Conservation (phyloP, 805 yeast genomes). For the Pichia kluyveri region DNA sequence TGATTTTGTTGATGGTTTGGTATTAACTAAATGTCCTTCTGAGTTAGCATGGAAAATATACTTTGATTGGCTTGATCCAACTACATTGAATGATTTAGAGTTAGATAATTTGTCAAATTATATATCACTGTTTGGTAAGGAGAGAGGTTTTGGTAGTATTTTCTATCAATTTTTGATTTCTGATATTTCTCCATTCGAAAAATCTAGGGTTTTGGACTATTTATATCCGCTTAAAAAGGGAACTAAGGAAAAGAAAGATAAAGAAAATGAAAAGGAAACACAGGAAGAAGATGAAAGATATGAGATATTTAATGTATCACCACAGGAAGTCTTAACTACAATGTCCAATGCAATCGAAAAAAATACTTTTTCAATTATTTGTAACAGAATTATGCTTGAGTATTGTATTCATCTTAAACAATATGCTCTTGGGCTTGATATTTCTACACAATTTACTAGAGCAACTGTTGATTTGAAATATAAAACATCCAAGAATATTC, state of each 20-base stretch:
- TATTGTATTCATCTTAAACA: slow-evolving; percentile 53
- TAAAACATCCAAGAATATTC: slow-evolving; percentile 38
- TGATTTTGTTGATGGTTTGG: slow-evolving; percentile 62
- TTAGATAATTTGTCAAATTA: slow-evolving; percentile 38
- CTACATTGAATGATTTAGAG: slow-evolving; percentile 40
- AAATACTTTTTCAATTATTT: slow-evolving; percentile 39
- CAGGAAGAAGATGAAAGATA: slow-evolving; percentile 1
- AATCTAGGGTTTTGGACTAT: slow-evolving; percentile 19
- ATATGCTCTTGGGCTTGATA: slow-evolving; percentile 52
- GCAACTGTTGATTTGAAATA: slow-evolving; percentile 40
- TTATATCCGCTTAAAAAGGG: slow-evolving; percentile 7
- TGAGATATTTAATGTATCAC: background rate
- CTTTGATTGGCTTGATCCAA: slow-evolving; percentile 64
- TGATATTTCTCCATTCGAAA: slow-evolving; percentile 56
- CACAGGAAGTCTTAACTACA: slow-evolving; percentile 11
- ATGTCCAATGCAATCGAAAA: slow-evolving; percentile 8
- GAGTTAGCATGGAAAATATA: slow-evolving; percentile 63
- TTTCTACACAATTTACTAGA: slow-evolving; percentile 52
- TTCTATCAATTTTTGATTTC: slow-evolving; percentile 58
- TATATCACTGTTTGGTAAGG: slow-evolving; percentile 41
- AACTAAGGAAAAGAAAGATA: slow-evolving; percentile 4
- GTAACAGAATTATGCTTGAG: slow-evolving; percentile 55
- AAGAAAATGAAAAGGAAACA: slow-evolving; percentile 10
- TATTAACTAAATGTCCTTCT: slow-evolving; percentile 53
- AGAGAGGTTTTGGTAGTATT: slow-evolving; percentile 48